Evolutionary conservation across 2,329 filamentous ascomycete genomes (phyloP).

Genomic region (Fusarium tuaranense): DNA sequence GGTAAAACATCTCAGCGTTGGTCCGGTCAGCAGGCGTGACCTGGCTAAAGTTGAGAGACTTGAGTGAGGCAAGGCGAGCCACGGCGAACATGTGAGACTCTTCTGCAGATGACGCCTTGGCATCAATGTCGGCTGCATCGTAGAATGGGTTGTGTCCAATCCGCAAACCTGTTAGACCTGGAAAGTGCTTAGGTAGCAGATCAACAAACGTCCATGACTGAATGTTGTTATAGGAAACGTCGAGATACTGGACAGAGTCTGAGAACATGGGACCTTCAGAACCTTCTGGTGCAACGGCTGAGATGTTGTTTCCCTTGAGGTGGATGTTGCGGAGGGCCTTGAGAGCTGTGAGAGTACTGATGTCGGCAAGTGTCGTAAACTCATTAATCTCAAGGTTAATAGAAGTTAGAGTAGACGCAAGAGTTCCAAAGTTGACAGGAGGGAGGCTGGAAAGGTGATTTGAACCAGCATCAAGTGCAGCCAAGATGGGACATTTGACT

Average conservation of each 20-base stretch:
- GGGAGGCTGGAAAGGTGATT: conserved; percentile 70
- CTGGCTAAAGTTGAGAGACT: conserved; percentile 77
- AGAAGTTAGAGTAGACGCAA: conserved; percentile 67
- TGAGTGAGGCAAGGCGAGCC: conserved; percentile 76
- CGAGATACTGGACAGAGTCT: conserved; percentile 70
- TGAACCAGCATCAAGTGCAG: conserved; percentile 63
- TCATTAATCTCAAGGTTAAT: conserved; percentile 80
- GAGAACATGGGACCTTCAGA: conserved; percentile 61
- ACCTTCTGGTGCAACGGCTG: conserved; percentile 49
- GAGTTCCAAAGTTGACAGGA: conserved; percentile 49
- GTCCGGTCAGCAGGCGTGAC: conserved; percentile 80
- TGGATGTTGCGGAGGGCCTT: conserved; percentile 69
- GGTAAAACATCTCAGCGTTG: conserved; percentile 94
- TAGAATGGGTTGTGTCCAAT: conserved; percentile 91
- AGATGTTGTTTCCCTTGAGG: conserved; percentile 83
- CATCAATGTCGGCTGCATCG: conserved; percentile 57
- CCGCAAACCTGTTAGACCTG: conserved; percentile 79
- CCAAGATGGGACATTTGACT: conserved; percentile 64
- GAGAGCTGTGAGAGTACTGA: conserved; percentile 66
- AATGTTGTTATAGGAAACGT: conserved; percentile 79
- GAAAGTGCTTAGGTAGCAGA: conserved; percentile 73
- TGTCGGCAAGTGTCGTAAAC: conserved; percentile 69
- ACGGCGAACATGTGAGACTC: conserved; percentile 92
- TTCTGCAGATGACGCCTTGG: conserved; percentile 69
- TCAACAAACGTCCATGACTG: conserved; percentile 81